These are phyloP conservation scores for Rhodamnia argentea DNA, from an alignment of 345 rosid genomes.

Conservation along the genomic window DNA sequence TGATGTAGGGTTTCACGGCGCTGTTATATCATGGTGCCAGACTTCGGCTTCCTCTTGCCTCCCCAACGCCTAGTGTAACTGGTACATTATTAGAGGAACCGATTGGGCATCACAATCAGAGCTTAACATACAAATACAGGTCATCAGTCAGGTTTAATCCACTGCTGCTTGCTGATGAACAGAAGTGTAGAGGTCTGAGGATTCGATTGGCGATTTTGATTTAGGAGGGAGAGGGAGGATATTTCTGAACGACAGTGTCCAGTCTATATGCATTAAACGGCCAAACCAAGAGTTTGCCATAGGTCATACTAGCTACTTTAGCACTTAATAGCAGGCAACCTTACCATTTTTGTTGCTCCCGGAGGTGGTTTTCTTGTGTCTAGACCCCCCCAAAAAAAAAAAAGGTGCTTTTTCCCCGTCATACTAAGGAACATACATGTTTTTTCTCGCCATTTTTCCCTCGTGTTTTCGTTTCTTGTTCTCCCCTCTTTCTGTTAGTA, in stretches of 20 bases:
- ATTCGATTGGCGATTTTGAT: not conserved
- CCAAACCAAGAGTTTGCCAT: not conserved
- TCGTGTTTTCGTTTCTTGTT: not conserved
- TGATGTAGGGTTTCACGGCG: slow-evolving; percentile 1
- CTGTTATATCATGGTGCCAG: not conserved
- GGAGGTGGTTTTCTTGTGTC: too few species aligned
- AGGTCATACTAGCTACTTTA: not conserved
- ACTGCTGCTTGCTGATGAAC: not conserved
- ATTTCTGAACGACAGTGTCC: rapidly evolving
- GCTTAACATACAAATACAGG: not conserved
- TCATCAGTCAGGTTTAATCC: not conserved
- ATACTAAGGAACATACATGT: not conserved
- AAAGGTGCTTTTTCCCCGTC: not conserved
- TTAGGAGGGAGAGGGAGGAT: too few species aligned
- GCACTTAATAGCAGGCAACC: not conserved
- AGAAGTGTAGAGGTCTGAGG: not conserved
- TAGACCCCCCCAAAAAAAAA: too few species aligned
- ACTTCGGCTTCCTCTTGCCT: not conserved
- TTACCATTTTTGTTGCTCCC: not conserved
- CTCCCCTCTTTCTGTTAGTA: not conserved
- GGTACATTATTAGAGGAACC: not conserved
- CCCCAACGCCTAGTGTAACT: not conserved
- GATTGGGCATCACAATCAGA: not conserved
- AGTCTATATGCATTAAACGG: not conserved
- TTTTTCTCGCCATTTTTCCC: not conserved